Evolutionary conservation across 345 rosid genomes (phyloP).

Genomic region (Gossypium thurberi): DNA sequence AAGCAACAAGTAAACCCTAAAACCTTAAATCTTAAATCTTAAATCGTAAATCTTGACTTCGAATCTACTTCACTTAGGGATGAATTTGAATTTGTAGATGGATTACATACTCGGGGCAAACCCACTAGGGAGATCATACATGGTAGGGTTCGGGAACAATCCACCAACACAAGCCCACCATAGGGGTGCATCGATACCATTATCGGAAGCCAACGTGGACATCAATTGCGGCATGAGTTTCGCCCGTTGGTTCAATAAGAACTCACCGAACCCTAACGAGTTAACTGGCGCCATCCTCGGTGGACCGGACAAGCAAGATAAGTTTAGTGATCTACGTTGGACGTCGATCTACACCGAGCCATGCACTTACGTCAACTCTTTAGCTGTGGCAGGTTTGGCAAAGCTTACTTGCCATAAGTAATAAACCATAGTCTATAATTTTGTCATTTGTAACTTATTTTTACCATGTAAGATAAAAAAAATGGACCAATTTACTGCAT

Average conservation of each 20-base stretch:
- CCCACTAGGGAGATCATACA: slow-evolving; percentile 73
- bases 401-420: slow-evolving; percentile 41
- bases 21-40: neutral
- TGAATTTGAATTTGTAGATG: slow-evolving; percentile 32
- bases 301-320: slow-evolving; percentile 72
- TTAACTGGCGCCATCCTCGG: slow-evolving; percentile 84
- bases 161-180: slow-evolving; percentile 85
- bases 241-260: slow-evolving; percentile 35
- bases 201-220: neutral
- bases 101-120: slow-evolving; percentile 77
- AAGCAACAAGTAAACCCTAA: neutral
- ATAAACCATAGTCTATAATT: neutral
- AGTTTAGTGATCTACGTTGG: slow-evolving; percentile 59
- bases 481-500: neutral
- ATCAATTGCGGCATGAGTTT: slow-evolving; percentile 66
- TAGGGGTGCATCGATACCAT: slow-evolving; percentile 70
- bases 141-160: slow-evolving; percentile 81
- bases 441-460: neutral
- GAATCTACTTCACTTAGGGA: too few relatives aligned
- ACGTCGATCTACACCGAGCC: slow-evolving; percentile 69
- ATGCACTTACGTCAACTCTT: slow-evolving; percentile 79
- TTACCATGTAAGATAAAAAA: neutral
- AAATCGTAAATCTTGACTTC: too few relatives aligned
- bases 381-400: slow-evolving; percentile 63
- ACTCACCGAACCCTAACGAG: slow-evolving; percentile 58